These are phyloP conservation scores for Naumovozyma castellii DNA, from an alignment of 805 yeast species.

Conservation along the genomic window DNA sequence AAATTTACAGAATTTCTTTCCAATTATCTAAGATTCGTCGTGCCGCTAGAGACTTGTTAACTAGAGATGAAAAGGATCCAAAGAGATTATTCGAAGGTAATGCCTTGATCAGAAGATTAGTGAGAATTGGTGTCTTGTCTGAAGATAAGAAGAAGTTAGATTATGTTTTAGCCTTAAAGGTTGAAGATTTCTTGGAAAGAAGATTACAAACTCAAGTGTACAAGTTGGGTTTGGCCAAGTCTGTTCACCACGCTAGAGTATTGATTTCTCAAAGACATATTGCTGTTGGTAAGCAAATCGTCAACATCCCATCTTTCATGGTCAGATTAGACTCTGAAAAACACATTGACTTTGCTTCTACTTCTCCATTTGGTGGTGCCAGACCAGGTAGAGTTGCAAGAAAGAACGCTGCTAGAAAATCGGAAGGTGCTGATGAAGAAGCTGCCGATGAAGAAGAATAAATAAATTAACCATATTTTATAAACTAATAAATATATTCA, in stretches of 20 bases:
- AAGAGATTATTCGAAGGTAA: conserved; percentile 99
- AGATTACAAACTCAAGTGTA: conserved; percentile 99
- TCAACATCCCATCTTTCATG: conserved; percentile 96
- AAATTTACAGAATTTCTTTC: conserved; percentile 98
- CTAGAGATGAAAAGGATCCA: conserved; percentile 99
- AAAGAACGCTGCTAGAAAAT: conserved; percentile 59
- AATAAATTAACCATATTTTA: background rate
- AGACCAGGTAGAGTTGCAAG: conserved; percentile 99
- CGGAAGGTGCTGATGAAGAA: conserved; percentile 55
- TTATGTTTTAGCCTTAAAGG: conserved; percentile 95
- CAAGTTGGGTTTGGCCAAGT: conserved; percentile 98
- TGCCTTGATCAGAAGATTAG: conserved; percentile 98
- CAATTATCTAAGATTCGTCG: conserved; percentile 99
- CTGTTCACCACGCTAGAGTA: conserved; percentile 99
- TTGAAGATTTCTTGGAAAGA: conserved; percentile 99
- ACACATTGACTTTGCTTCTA: conserved; percentile 98
- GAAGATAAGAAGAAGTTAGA: conserved; percentile 99
- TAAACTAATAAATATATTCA: no score
- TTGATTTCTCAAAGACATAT: conserved; percentile 98
- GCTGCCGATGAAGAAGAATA: conserved; percentile 66
- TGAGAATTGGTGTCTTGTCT: conserved; percentile 95
- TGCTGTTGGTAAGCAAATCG: conserved; percentile 99
- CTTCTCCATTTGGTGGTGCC: conserved; percentile 99
- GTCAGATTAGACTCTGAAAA: conserved; percentile 99
- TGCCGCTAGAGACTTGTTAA: conserved; percentile 99